Evolutionary conservation across 495 filamentous ascomycete species (phyloP).

Genomic region (Astrocystis sublimbata): DNA sequence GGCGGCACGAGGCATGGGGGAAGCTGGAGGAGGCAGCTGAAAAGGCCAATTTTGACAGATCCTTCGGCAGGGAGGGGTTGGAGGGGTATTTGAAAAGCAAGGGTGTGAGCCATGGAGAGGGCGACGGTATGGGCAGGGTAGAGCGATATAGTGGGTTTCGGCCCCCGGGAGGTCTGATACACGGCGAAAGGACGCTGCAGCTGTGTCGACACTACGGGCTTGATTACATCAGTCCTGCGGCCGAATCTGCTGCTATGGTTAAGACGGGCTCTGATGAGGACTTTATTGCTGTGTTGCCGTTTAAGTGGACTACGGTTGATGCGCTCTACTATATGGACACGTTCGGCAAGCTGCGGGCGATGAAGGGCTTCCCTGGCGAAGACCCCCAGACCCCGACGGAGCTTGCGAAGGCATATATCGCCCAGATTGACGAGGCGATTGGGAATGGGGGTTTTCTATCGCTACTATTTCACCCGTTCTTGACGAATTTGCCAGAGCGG

Average conservation of each 20-base stretch:
- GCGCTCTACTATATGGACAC: conserved; percentile 42
- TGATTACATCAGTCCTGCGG: conserved; percentile 23
- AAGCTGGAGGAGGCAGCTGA: conserved; percentile 14
- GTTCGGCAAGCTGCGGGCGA: conserved; percentile 24
- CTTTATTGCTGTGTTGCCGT: conserved; percentile 34
- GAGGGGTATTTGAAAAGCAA: not conserved
- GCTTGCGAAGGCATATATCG: conserved; percentile 25
- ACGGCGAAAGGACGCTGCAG: conserved; percentile 26
- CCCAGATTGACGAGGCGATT: conserved; percentile 27
- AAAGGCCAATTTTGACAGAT: not conserved
- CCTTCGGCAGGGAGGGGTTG: not conserved
- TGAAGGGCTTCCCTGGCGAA: conserved; percentile 19
- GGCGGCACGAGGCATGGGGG: conserved; percentile 36
- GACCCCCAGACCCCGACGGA: conserved; percentile 19
- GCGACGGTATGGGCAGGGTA: conserved; percentile 8
- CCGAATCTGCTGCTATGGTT: not conserved
- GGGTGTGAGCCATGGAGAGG: conserved; percentile 1
- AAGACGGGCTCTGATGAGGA: conserved; percentile 14
- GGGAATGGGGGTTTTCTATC: conserved; percentile 27
- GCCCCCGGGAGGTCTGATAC: conserved; percentile 34
- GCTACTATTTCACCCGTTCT: conserved; percentile 37
- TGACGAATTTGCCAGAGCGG: conserved; percentile 17
- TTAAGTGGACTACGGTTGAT: conserved; percentile 37
- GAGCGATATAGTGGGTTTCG: conserved; percentile 32
- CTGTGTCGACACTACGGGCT: conserved; percentile 25